Percentiles rank a stretch among this genome's conserved stretches.
phyloP scores from a whole-genome alignment of 768 basidiomycete species.

The Termitomyces sp. region DNA sequence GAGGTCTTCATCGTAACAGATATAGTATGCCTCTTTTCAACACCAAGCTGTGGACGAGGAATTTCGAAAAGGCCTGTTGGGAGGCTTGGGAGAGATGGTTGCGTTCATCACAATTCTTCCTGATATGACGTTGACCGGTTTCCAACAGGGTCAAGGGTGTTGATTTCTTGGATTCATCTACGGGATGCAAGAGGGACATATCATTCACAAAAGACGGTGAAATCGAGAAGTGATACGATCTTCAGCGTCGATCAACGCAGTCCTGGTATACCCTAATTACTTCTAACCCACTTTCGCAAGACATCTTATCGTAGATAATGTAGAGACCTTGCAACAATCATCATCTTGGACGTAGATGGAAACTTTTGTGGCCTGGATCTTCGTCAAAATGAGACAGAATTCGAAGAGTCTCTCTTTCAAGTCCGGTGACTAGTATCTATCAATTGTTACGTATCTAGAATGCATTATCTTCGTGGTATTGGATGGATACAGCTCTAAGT shows the following conservation, averaged over 20 bases:
- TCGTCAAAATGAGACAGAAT: no score
- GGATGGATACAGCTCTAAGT: neutral
- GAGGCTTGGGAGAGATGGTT: neutral
- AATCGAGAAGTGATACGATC: neutral
- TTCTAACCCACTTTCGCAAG: no score
- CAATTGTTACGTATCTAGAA: no score
- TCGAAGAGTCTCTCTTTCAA: no score
- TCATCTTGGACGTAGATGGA: no score
- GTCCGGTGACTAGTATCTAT: no score
- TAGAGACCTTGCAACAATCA: no score
- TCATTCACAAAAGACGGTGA: neutral
- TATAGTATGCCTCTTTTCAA: no score
- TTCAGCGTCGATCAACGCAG: no score
- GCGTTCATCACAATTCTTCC: neutral
- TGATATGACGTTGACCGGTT: neutral
- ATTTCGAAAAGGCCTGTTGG: neutral
- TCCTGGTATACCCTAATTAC: no score
- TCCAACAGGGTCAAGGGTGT: neutral
- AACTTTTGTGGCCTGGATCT: no score
- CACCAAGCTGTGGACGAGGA: neutral
- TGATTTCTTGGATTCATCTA: neutral
- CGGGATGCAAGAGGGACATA: neutral
- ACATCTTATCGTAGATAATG: neutral
- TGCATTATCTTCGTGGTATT: neutral
- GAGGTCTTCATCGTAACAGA: no score